Percentiles rank a stretch among this genome's conserved stretches.
These are phyloP conservation scores for Colletotrichum sojae DNA, from an alignment of 2,329 filamentous ascomycete species.

Conservation along the genomic window DNA sequence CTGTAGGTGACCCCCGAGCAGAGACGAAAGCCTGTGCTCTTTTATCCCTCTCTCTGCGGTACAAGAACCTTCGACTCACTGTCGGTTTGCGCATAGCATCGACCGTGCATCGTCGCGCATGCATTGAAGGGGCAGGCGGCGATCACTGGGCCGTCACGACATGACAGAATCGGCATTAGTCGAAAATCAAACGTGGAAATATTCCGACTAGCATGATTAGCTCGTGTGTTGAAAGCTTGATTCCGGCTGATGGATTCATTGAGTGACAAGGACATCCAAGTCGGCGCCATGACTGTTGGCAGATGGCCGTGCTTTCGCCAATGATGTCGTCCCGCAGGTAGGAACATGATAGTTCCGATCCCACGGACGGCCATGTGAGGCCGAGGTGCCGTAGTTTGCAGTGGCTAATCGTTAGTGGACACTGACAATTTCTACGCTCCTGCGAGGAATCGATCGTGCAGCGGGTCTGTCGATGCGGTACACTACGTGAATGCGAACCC, in stretches of 20 bases:
- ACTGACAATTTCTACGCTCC: background rate
- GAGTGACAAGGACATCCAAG: background rate
- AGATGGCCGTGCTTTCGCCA: background rate
- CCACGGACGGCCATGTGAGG: background rate
- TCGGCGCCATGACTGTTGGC: background rate
- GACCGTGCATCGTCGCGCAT: slow-evolving; percentile 10
- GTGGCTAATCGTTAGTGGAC: background rate
- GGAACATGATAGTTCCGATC: background rate
- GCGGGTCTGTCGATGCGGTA: too few relatives aligned
- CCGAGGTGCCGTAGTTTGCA: background rate
- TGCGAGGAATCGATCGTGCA: background rate
- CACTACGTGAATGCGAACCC: too few relatives aligned
- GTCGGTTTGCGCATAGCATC: slow-evolving; percentile 31
- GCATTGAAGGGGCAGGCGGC: background rate
- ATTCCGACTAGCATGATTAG: background rate
- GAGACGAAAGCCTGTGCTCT: slow-evolving; percentile 10
- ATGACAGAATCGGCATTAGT: background rate
- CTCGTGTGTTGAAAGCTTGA: background rate
- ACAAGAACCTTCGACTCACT: slow-evolving; percentile 34
- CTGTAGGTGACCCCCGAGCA: slow-evolving; percentile 37
- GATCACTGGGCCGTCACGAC: background rate
- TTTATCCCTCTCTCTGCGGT: background rate
- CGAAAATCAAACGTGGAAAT: slow-evolving; percentile 1
- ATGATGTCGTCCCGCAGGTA: background rate
- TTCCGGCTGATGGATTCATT: background rate